Base-by-base conservation (phyloP, 2,329 filamentous ascomycete genomes). In the Arthrobotrys sphaeroides region DNA sequence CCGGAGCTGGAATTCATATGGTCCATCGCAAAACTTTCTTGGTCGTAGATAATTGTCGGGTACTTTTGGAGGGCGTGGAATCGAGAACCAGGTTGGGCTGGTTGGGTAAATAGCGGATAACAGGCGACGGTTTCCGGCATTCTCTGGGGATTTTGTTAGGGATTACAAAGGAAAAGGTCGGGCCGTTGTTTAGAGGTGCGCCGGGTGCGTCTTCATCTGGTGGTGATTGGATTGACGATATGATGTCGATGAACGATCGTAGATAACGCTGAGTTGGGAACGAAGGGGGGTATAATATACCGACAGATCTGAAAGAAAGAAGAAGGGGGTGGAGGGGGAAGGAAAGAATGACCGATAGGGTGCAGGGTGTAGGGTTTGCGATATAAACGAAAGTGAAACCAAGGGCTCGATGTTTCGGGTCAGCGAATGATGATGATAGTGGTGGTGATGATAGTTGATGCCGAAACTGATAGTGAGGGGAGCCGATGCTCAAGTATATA, bases 101-200 rank as follows among this genome's bases (percentile, higher is more conserved):
- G 49, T 13, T 64, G 55, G 9, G 49, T 49, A 12, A 60, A 67
- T 2, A 62, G 49, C 45, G 72, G 55, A 49, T 62, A 65, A 20
- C 40, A 60, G 12, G 57, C 33, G 20, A 75, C 57, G 38, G 64
- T 59, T 51, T 69, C 72, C 47, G 64, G 61, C 72, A 75, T 75
- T 18, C 40, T 55, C 28, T 38, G 18, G 12, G n/a, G n/a, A n/a
- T n/a, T n/a, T 55, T 6, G 26, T 7, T 55, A 36, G 12, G n/a
- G 28, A 22, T 55, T n/a, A 38, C 31, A 10, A 51, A 18, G 47
- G 28, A 5, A 55, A 28, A 33, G 28, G 5, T 33, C 28, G 28
- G 10, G 28, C 10, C 10, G 10, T 33, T 5, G 5, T 10, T 33
- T 33, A 47, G 43, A 47, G 4, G 33, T 51, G 26, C 5, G 24